Conservation (phyloP, 2,329 filamentous ascomycete genomes). For the Colletotrichum paranaense region DNA sequence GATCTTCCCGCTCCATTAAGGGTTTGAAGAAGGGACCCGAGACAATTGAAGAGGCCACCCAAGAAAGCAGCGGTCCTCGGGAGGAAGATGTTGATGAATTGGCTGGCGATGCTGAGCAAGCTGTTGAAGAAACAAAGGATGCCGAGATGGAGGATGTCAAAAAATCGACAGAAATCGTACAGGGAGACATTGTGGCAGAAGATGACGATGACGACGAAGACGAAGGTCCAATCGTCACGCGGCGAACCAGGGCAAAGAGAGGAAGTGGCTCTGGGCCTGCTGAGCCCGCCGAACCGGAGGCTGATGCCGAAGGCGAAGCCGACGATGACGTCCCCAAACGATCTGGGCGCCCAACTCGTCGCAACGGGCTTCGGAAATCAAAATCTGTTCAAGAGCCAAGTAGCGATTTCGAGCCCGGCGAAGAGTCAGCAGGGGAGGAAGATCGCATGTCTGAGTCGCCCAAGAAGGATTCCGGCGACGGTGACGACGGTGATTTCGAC, state of each 20-base stretch:
- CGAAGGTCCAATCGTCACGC: conserved; percentile 57
- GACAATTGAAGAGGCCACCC: conserved; percentile 63
- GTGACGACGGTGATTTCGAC: conserved; percentile 56
- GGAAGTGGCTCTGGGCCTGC: conserved; percentile 43
- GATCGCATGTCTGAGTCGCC: conserved; percentile 54
- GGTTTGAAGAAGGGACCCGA: conserved; percentile 60
- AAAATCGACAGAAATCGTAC: conserved; percentile 45
- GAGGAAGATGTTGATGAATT: conserved; percentile 51
- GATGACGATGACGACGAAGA: conserved; percentile 62
- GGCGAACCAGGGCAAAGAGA: conserved; percentile 56
- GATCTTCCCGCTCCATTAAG: conserved; percentile 63
- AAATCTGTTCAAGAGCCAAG: conserved; percentile 64
- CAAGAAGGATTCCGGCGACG: conserved; percentile 48
- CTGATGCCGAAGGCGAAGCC: conserved; percentile 38
- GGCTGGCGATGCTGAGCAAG: conserved; percentile 44
- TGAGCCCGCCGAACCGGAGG: conserved; percentile 42
- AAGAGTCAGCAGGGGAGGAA: conserved; percentile 67
- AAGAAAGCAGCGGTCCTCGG: conserved; percentile 59
- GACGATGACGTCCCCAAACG: conserved; percentile 50
- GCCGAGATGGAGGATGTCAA: conserved; percentile 40
- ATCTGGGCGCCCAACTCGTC: conserved; percentile 56
- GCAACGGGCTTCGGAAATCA: conserved; percentile 54
- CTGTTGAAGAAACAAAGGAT: conserved; percentile 41
- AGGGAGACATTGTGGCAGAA: conserved; percentile 42
- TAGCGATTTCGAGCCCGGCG: conserved; percentile 71